Base-by-base conservation (phyloP, 2,329 filamentous ascomycete species). In the Trichoderma gracile region DNA sequence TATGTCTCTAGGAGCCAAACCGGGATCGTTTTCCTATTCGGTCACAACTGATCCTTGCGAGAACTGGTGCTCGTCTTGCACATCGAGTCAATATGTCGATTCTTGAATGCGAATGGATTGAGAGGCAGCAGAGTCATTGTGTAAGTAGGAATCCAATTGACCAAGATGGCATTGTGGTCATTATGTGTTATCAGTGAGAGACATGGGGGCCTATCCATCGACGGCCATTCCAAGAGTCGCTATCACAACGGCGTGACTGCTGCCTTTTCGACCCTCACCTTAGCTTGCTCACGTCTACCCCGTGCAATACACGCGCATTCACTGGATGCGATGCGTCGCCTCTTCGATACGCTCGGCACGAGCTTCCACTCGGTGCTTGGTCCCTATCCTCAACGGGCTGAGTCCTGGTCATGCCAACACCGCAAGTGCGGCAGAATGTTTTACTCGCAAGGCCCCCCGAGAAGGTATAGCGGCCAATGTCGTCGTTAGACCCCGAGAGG, bases 361-460 rank as follows among this genome's bases (percentile, higher is more conserved):
- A 62, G 0, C 23, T 7, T 42, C 77, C 23, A 21, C 21, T 52
- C 21, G 50, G n/a, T 19, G 17, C 73, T 0, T 74, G 65, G 14
- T 76, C 15, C 61, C 77, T 68, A n/a, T 78, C 79, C 14, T 76
- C 75, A 2, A 74, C 73, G 38, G 76, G 30, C 4, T 72, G 46
- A 14, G 66, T 69, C 2, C 59, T 27, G 52, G 72, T 74, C 53
- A 84, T 33, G n/a, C 73, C 69, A 19, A 83, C 76, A 63, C 81
- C 81, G 67, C 82, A 85, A 12, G 63, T 76, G 68, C 76, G 78
- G 74, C 82, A 85, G 66, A 84, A 84, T 1, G 70, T 71, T 75
- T 83, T 84, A 63, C 63, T 67, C 50, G 73, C 70, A 3, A 77
- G 19, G 1, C 68, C 67, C 19, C 64, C 58, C n/a, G 66, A 69